Evolutionary conservation across 1,284 basidiomycete species (phyloP).

Genomic region (Paramarasmius palmivorus): DNA sequence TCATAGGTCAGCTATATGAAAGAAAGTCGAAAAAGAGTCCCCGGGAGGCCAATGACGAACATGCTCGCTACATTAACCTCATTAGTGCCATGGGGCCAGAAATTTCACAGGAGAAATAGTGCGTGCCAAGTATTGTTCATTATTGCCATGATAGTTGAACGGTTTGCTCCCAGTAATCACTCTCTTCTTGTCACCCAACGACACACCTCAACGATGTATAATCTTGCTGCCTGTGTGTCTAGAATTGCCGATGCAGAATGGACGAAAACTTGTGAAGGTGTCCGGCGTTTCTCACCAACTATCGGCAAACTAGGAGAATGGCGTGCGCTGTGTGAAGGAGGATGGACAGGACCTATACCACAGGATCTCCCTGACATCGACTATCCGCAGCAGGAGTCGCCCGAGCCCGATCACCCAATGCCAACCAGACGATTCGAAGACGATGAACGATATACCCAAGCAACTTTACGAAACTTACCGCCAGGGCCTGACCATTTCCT

Average conservation of each 20-base stretch:
- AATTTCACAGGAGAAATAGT: slow-evolving; percentile 79
- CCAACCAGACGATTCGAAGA: background rate
- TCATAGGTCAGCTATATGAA: slow-evolving; percentile 65
- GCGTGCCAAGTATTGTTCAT: slow-evolving; percentile 24
- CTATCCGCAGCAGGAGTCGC: slow-evolving; percentile 9
- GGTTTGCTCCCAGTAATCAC: slow-evolving; percentile 56
- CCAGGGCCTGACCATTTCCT: background rate
- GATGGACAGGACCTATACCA: slow-evolving; percentile 63
- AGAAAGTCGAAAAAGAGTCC: slow-evolving; percentile 76
- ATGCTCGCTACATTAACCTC: slow-evolving; percentile 72
- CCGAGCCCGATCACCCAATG: background rate
- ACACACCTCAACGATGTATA: slow-evolving; percentile 58
- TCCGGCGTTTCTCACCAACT: slow-evolving; percentile 62
- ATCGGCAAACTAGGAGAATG: slow-evolving; percentile 72
- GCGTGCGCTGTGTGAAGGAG: slow-evolving; percentile 71
- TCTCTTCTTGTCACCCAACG: slow-evolving; percentile 59
- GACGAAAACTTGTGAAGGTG: slow-evolving; percentile 67
- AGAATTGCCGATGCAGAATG: slow-evolving; percentile 77
- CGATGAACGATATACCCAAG: slow-evolving; percentile 1
- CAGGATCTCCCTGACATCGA: slow-evolving; percentile 48
- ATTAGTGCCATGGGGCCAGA: slow-evolving; percentile 75
- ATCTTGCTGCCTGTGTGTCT: slow-evolving; percentile 61
- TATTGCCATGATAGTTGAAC: background rate
- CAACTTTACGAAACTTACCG: background rate
- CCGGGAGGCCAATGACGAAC: slow-evolving; percentile 70